These are phyloP conservation scores for Setaria viridis DNA, from an alignment of 202 grass and related monocot genomes.

Conservation along the genomic window DNA sequence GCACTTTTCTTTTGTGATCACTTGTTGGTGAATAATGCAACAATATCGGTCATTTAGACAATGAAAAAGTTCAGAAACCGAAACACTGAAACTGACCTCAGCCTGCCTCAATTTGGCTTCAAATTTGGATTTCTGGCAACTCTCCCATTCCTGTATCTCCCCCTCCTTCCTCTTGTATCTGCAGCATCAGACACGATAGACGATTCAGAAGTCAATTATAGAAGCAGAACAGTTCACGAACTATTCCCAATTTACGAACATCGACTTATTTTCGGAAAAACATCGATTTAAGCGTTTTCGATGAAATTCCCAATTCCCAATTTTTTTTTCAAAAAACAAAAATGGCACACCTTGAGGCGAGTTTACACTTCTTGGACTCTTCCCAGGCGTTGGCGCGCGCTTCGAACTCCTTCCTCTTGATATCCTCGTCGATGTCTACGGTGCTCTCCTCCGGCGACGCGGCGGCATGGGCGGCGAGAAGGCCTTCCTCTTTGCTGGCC, in stretches of 20 bases:
- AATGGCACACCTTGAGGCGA: constrained; percentile 51
- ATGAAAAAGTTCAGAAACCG: not conserved
- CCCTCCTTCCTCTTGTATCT: constrained; percentile 75
- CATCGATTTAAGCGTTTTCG: not conserved
- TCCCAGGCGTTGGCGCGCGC: constrained; percentile 72
- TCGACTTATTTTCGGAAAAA: not conserved
- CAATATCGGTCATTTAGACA: not conserved
- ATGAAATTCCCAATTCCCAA: not conserved
- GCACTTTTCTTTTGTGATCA: too few relatives aligned
- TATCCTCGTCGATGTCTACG: constrained; percentile 18
- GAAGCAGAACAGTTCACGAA: not conserved
- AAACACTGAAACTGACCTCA: constrained; percentile 56
- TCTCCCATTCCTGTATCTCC: constrained; percentile 86
- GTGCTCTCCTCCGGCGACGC: constrained; percentile 40
- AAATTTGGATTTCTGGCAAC: constrained; percentile 74
- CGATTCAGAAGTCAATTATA: not conserved
- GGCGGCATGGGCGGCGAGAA: constrained; percentile 3
- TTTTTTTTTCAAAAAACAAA: not conserved
- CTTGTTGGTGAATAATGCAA: not conserved
- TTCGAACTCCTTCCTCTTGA: constrained; percentile 52
- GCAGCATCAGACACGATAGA: not conserved
- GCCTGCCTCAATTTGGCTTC: constrained; percentile 68
- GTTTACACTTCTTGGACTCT: constrained; percentile 67
- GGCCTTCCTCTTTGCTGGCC: constrained; percentile 73
- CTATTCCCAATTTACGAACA: not conserved